Percentiles rank a stretch among this genome's conserved stretches.
phyloP scores from a whole-genome alignment of 192 early-diverging fungal species.

The Mortierella alpina region DNA sequence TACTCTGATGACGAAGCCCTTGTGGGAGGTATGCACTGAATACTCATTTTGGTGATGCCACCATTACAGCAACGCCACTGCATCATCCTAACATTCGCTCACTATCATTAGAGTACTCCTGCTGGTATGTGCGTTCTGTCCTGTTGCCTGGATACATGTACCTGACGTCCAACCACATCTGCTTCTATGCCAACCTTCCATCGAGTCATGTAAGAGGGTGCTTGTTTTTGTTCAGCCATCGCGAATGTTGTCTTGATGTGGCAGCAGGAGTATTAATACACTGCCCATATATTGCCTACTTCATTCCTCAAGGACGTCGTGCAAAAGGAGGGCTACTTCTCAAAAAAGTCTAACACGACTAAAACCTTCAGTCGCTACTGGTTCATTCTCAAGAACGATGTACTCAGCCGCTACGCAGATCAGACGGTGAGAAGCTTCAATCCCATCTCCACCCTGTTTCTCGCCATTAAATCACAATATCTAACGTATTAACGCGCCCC shows the following conservation, averaged over 20 bases:
- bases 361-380: slow-evolving; percentile 59
- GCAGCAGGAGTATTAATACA: no score
- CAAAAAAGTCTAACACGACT: slow-evolving; percentile 49
- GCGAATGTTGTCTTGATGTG: background rate
- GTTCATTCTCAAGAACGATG: slow-evolving; percentile 72
- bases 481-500: background rate
- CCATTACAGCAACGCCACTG: no score
- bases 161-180: slow-evolving; percentile 67
- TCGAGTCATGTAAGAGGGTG: slow-evolving; percentile 54
- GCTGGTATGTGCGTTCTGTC: slow-evolving; percentile 67
- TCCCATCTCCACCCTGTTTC: background rate
- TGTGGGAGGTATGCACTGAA: slow-evolving; percentile 11
- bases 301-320: slow-evolving; percentile 55
- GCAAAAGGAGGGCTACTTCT: slow-evolving; percentile 64
- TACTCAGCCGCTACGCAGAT: slow-evolving; percentile 64
- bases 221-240: background rate
- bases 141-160: slow-evolving; percentile 70
- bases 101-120: slow-evolving; percentile 64
- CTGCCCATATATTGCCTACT: background rate
- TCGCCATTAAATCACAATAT: background rate
- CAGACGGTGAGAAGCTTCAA: slow-evolving; percentile 45
- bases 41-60: no score
- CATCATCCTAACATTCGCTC: no score
- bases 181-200: slow-evolving; percentile 71
- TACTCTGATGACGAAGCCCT: slow-evolving; percentile 20